Evolutionary conservation across 208 protist genomes (phyloP).

Genomic region (Porcisia hertigi): DNA sequence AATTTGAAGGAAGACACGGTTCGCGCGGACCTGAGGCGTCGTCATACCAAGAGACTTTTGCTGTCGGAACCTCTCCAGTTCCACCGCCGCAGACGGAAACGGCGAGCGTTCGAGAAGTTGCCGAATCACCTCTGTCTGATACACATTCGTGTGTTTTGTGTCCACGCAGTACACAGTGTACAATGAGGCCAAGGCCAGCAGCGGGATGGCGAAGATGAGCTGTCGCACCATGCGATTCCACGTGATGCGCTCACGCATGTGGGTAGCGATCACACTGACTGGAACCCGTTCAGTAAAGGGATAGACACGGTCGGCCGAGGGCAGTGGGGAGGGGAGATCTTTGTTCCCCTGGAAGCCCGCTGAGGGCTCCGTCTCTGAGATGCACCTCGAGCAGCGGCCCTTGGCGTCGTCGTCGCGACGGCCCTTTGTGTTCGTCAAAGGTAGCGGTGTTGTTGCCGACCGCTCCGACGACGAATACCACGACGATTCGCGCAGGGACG

Average conservation of each 20-base stretch:
- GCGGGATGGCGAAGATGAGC: constrained; percentile 13
- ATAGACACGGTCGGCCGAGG: neutral
- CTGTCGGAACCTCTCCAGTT: constrained; percentile 18
- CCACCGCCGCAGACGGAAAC: constrained; percentile 10
- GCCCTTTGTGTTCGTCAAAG: too few species aligned
- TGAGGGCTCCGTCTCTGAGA: too few species aligned
- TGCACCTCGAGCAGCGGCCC: too few species aligned
- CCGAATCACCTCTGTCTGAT: constrained; percentile 15
- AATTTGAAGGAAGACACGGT: constrained; percentile 17
- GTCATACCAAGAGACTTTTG: neutral
- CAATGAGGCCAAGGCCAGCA: constrained; percentile 8
- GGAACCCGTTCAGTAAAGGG: constrained; percentile 12
- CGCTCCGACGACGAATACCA: too few species aligned
- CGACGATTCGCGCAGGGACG: too few species aligned
- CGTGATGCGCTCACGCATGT: constrained; percentile 11
- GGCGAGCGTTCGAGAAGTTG: constrained; percentile 9
- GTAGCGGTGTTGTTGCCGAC: too few species aligned
- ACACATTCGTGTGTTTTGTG: neutral
- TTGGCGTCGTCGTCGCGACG: too few species aligned
- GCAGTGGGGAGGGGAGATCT: too few species aligned
- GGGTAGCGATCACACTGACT: neutral
- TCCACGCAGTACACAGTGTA: neutral
- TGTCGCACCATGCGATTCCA: constrained; percentile 22
- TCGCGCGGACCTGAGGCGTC: neutral
- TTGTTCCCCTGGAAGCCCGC: too few species aligned